phyloP scores from a whole-genome alignment of 768 basidiomycete genomes.

The Rhodotorula taiwanensis region DNA sequence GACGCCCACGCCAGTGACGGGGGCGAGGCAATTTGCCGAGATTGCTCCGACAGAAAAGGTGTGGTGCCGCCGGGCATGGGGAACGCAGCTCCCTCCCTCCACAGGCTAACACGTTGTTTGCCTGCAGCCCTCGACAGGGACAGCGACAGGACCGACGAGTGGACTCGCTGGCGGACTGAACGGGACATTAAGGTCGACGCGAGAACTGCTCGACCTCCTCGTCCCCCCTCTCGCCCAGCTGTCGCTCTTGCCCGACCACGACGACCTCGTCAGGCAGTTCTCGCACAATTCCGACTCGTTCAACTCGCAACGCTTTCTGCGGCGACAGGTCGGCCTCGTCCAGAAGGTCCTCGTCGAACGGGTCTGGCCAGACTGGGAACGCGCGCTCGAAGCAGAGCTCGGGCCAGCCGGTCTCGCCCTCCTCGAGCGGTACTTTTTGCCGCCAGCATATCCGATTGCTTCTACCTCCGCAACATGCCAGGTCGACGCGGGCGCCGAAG shows the following conservation, averaged over 20 bases:
- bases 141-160: not conserved
- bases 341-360: conserved; percentile 29
- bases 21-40: no score
- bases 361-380: conserved; percentile 34
- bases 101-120: no score
- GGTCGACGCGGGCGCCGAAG: not conserved
- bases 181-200: conserved; percentile 4
- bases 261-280: not conserved
- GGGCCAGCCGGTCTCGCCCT: not conserved
- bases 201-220: conserved; percentile 18
- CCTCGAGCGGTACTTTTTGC: conserved; percentile 25
- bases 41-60: no score
- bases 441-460: not conserved
- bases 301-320: conserved; percentile 7
- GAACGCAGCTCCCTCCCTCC: no score
- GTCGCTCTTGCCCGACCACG: conserved; percentile 12
- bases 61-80: no score
- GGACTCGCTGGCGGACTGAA: conserved; percentile 7
- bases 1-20: no score
- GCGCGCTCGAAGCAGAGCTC: conserved; percentile 12
- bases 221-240: conserved; percentile 19
- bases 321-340: conserved; percentile 28
- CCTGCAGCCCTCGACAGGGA: no score
- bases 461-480: not conserved
- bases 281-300: not conserved